Evolutionary conservation across 140 eudicot species (phyloP).

Genomic region (Senecio squalidus): DNA sequence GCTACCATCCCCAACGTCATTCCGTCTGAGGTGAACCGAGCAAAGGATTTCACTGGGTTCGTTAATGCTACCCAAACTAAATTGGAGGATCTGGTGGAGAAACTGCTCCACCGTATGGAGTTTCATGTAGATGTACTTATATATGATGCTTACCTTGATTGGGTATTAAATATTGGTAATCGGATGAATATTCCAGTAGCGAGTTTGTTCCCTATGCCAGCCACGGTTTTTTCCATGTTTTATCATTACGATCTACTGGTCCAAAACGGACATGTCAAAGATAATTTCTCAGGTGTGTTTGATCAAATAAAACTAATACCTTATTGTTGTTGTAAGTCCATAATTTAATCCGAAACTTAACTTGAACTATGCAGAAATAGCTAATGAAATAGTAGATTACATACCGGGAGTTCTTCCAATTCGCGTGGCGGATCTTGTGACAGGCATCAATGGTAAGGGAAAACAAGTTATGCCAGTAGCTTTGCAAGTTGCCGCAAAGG

Average conservation of each 20-base stretch:
- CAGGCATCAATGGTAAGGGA: conserved; percentile 42
- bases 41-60: conserved; percentile 33
- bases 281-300: conserved; percentile 38
- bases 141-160: conserved; percentile 36
- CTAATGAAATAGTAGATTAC: conserved; percentile 36
- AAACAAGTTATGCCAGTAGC: conserved; percentile 12
- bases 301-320: no score
- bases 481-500: conserved; percentile 21
- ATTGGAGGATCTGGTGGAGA: conserved; percentile 49
- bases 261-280: conserved; percentile 32
- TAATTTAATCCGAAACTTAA: no score
- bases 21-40: conserved; percentile 55
- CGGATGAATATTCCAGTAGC: conserved; percentile 74
- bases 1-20: conserved; percentile 50
- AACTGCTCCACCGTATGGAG: conserved; percentile 32
- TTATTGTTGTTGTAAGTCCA: no score
- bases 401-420: conserved; percentile 56
- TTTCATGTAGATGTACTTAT: conserved; percentile 30
- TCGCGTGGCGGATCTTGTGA: conserved; percentile 50
- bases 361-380: conserved; percentile 30
- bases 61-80: conserved; percentile 29
- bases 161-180: conserved; percentile 40
- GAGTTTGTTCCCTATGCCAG: conserved; percentile 54
- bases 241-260: conserved; percentile 35
- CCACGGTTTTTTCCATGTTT: conserved; percentile 37